phyloP scores from a whole-genome alignment of 1,284 basidiomycete genomes.

The Trichosporon sp. region DNA sequence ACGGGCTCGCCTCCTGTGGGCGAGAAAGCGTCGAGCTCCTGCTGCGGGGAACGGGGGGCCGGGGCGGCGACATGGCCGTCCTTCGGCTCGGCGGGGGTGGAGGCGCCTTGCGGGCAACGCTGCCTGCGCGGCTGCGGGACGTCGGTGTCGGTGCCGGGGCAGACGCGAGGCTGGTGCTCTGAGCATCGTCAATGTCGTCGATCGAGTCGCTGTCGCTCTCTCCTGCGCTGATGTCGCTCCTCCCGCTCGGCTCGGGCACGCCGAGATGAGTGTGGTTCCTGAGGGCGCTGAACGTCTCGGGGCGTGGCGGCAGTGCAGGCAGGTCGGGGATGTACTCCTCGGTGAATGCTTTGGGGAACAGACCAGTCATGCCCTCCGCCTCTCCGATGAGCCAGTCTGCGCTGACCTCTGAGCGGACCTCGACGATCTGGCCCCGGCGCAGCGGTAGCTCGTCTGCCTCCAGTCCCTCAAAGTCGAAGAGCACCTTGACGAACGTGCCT shows the following conservation, averaged over 20 bases:
- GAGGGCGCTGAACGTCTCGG: conserved; percentile 6
- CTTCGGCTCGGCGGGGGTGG: conserved; percentile 51
- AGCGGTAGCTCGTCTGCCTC: conserved; percentile 67
- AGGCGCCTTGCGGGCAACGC: conserved; percentile 49
- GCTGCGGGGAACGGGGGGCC: not conserved
- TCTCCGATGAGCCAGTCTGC: conserved; percentile 84
- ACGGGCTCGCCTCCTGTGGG: not conserved
- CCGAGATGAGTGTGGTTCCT: conserved; percentile 4
- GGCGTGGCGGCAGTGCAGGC: conserved; percentile 30
- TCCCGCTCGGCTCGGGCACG: not conserved
- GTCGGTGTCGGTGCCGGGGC: conserved; percentile 10
- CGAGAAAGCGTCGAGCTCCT: not conserved
- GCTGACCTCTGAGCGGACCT: conserved; percentile 66
- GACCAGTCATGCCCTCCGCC: conserved; percentile 58
- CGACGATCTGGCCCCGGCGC: conserved; percentile 63
- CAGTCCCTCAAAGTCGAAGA: conserved; percentile 65
- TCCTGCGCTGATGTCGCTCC: conserved; percentile 7
- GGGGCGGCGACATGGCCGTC: conserved; percentile 26
- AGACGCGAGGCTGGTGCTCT: conserved; percentile 5
- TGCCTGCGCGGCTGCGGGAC: conserved; percentile 48
- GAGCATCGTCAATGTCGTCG: conserved; percentile 7
- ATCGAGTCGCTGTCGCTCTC: conserved; percentile 9
- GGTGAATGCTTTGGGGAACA: conserved; percentile 71
- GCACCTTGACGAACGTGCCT: conserved; percentile 54
- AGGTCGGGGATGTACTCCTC: conserved; percentile 50